Evolutionary conservation across 441 rosid genomes (phyloP), one percentile per base, ranked within the genome.

Genomic region (Populus hybrid): DNA sequence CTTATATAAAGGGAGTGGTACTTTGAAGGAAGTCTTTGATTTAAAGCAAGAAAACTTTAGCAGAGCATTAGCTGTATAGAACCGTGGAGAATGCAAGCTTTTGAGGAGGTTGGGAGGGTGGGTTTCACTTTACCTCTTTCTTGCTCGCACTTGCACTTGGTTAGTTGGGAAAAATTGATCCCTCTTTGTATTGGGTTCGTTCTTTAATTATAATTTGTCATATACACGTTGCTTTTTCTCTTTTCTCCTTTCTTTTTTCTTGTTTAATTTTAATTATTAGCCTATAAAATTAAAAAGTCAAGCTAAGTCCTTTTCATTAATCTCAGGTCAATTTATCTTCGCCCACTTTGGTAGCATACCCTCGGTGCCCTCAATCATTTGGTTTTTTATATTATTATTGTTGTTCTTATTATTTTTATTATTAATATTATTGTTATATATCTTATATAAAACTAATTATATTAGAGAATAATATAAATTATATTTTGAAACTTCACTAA

Each of bases 11-110:
- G 80, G 54, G 23, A 66, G 74, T 32, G 73, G 78, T 81, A 84
- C 84, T 84, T 82, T 70, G 76, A 76, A 79, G 38, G 81, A 73
- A 30, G 79, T 46, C 79, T 81, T 81, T 84, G 80, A 10, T 30
- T 77, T 76, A 78, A 85, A 84, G 83, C 75, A 46, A 57, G 73
- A 34, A 78, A 76, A 75, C 81, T 76, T 85, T 57, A 68, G 40
- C 77, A 81, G 76, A 68, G 26, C 69, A 71, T 75, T 63, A 73
- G 26, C 64, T 36, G 64, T 76, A 34, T 69, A 61, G 68, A 30
- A 30, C 32, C 32, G 4, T 30, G 32, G 32, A 63, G 18, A 71
- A n/a, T 16, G 46, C 23, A 30, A 10, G 35, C 70, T 75, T 70
- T 69, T 40, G 9, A 57, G 61, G 24, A 69, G 42, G 67, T 10